A percentile compares a stretch with the other conserved stretches of the same genome.
Conservation (phyloP, 352 stramenopile species). For the Phytophthora pini region DNA sequence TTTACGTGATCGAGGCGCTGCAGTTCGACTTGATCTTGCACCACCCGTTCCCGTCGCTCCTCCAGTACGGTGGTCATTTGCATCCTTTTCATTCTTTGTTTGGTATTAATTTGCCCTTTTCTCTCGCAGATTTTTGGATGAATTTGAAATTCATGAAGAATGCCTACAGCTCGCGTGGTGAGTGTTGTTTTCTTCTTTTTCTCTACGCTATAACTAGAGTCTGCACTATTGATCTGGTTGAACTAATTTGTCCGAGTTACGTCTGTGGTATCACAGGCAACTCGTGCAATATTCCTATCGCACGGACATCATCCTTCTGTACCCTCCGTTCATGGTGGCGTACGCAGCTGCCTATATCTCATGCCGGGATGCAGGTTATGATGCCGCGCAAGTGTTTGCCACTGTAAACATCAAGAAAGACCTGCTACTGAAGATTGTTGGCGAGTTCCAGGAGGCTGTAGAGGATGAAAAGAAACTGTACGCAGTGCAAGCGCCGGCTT, state of each 20-base stretch:
- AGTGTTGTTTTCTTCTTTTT: neutral
- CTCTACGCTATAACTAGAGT: too few species aligned
- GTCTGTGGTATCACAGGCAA: constrained; percentile 54
- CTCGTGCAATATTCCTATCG: constrained; percentile 89
- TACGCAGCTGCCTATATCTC: constrained; percentile 85
- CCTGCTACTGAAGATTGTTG: constrained; percentile 79
- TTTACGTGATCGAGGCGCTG: constrained; percentile 88
- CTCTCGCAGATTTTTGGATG: constrained; percentile 68
- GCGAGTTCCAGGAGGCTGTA: constrained; percentile 78
- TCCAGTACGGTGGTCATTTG: constrained; percentile 60
- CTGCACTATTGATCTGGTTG: neutral
- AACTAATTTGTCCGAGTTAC: neutral
- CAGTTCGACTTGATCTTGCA: constrained; percentile 91
- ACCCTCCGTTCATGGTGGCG: constrained; percentile 90
- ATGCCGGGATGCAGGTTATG: constrained; percentile 77
- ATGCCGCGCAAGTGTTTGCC: constrained; percentile 78
- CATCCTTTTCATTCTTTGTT: neutral
- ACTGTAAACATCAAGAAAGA: constrained; percentile 87
- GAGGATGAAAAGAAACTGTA: constrained; percentile 81
- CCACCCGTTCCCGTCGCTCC: constrained; percentile 82
- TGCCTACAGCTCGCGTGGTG: constrained; percentile 88
- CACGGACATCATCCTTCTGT: constrained; percentile 85
- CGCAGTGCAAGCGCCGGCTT: constrained; percentile 55
- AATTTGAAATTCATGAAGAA: constrained; percentile 88
- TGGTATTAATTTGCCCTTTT: constrained; percentile 1